phyloP scores from a whole-genome alignment of 176 grass and related monocot genomes.

The Paspalum vaginatum region DNA sequence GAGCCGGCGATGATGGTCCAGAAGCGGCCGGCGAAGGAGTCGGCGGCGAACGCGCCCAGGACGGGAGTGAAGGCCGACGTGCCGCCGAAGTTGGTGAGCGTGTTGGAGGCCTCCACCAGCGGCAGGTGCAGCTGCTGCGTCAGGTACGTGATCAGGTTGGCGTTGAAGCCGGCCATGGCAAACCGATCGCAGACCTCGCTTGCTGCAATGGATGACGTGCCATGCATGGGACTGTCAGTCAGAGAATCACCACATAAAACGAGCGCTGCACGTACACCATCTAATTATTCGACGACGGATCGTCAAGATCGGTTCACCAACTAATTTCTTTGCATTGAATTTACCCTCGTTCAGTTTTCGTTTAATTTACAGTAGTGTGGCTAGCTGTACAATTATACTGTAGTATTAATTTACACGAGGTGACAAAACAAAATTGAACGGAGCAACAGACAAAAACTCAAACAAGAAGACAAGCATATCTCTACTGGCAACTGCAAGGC shows the following conservation, averaged over 20 bases:
- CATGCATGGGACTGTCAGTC: constrained; percentile 3
- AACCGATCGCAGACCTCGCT: constrained; percentile 68
- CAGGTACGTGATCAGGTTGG: constrained; percentile 87
- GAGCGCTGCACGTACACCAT: background rate
- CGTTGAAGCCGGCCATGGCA: constrained; percentile 56
- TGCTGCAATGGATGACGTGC: constrained; percentile 36
- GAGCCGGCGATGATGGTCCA: constrained; percentile 69
- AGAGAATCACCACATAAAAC: background rate
- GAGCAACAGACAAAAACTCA: background rate
- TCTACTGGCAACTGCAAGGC: background rate
- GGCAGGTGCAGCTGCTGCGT: constrained; percentile 68
- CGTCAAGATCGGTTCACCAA: background rate
- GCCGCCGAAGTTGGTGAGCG: constrained; percentile 68
- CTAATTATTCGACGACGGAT: background rate
- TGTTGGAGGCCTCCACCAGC: constrained; percentile 74
- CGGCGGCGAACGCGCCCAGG: constrained; percentile 68
- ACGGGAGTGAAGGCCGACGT: constrained; percentile 68
- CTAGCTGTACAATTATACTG: no score
- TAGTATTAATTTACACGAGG: background rate
- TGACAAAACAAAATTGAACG: no score
- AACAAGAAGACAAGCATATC: background rate
- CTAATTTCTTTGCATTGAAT: background rate
- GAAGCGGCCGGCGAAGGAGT: constrained; percentile 75
- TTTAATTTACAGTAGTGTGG: background rate
- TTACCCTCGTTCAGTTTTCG: background rate